A percentile compares a stretch with the other conserved stretches of the same genome.
Evolutionary conservation across 768 basidiomycete genomes (phyloP).

Genomic region (Leccinum olivaceopallidum): DNA sequence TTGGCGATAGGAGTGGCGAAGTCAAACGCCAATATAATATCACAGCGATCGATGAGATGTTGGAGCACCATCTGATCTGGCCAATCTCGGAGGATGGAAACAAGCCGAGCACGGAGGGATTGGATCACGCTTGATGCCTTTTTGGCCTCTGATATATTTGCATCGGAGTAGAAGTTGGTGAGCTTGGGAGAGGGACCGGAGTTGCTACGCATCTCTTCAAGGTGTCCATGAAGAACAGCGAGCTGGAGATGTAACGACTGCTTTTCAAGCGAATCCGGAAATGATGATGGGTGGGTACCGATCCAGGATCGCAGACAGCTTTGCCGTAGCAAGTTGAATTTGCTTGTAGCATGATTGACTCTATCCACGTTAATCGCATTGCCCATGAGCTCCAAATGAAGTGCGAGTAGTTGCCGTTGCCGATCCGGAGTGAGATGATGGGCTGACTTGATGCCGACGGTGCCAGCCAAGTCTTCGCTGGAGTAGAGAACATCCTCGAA

Average conservation of each 20-base stretch:
- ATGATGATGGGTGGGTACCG: conserved; percentile 26
- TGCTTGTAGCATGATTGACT: conserved; percentile 1
- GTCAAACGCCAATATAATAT: conserved; percentile 58
- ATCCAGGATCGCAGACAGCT: conserved; percentile 37
- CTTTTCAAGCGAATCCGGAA: conserved; percentile 49
- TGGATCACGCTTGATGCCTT: conserved; percentile 56
- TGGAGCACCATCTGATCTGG: conserved; percentile 98
- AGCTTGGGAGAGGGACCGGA: conserved; percentile 22
- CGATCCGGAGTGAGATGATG: conserved; percentile 32
- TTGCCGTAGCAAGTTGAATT: conserved; percentile 38
- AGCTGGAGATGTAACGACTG: conserved; percentile 54
- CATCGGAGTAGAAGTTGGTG: conserved; percentile 80
- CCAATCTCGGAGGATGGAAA: conserved; percentile 72
- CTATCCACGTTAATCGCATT: conserved; percentile 1
- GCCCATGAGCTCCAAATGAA: conserved; percentile 50
- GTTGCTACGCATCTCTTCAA: conserved; percentile 33
- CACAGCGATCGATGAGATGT: conserved; percentile 73
- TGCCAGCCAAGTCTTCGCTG: neutral
- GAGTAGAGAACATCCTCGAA: conserved; percentile 61
- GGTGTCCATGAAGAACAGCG: conserved; percentile 44
- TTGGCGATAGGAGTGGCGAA: conserved; percentile 77
- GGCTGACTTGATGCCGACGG: conserved; percentile 6
- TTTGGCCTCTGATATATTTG: conserved; percentile 70
- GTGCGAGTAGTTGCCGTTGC: conserved; percentile 39
- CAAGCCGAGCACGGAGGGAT: conserved; percentile 53